Evolutionary conservation across 163 green algal species (phyloP), one percentile per base, ranked within the genome.

Genomic region (Scenedesmus sp.): DNA sequence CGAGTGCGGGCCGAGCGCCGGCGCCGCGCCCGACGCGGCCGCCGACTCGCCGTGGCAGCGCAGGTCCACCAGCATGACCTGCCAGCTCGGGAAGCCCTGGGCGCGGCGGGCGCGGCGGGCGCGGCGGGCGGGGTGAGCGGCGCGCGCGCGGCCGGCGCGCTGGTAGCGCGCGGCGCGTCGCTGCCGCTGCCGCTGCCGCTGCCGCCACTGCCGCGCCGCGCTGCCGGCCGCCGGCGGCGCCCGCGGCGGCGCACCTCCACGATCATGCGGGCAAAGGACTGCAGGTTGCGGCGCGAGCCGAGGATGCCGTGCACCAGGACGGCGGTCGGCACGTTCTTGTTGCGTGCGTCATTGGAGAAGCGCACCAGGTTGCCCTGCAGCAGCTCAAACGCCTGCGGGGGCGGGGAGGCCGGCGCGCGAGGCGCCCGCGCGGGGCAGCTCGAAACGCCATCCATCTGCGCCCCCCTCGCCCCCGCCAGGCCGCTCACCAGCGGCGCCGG

Each of bases 301-400:
- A 98, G 78, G 39, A 99, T 98, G 67, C 95, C 95, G 81, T 99
- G 95, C 14, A 98, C 85, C 39, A 99, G 85, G 7, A 99, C 94
- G 0, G 89, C 91, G 0, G 95, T 99, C 11, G 95, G 95, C 2
- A 71, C 64, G 31, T 70, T 72, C 13, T 53, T 70, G 54, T 20
- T 14, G 4, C 36, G 20, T 1, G 47, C 51, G 53, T 60, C 33
- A 13, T 34, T 42, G 9, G 58, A 60, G 15, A 86, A 78, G 29
- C 60, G 63, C 60, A 96, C 91, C 48, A 96, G 78, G 15, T 91
- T 69, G 4, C 91, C 91, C 66, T 93, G 63, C 13, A 92, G 63
- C 5, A 96, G 62, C 75, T 96, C 91, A 54, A 92, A 91, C 15
- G 60, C 63, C 75, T 82, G 75, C 63, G 39, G 7, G 39, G 7